Conservation (phyloP, 2,329 filamentous ascomycete genomes). For the Trichoderma sp. region DNA sequence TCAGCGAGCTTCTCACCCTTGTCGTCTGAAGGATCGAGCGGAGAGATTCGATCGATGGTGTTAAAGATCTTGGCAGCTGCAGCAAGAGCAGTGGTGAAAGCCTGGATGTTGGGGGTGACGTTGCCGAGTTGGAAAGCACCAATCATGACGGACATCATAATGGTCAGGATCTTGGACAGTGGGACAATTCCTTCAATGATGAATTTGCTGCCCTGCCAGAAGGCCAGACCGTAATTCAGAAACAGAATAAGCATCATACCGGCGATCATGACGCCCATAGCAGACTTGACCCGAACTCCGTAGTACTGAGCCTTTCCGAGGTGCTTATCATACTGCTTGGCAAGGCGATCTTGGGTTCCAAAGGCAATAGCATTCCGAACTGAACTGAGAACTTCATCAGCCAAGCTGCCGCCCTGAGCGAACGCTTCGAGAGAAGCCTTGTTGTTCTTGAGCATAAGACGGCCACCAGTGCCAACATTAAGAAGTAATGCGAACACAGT, state of each 20-base stretch:
- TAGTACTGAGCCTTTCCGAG: conserved; percentile 69
- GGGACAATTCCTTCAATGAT: conserved; percentile 63
- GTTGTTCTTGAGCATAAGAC: conserved; percentile 76
- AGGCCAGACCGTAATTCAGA: conserved; percentile 81
- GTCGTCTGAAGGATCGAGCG: conserved; percentile 71
- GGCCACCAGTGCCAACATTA: conserved; percentile 70
- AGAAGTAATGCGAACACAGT: conserved; percentile 77
- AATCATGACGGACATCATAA: conserved; percentile 88
- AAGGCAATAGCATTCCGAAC: conserved; percentile 92
- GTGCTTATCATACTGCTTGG: conserved; percentile 77
- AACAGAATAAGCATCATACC: conserved; percentile 82
- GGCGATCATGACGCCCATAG: conserved; percentile 75
- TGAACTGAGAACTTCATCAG: conserved; percentile 91
- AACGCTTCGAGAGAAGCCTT: conserved; percentile 77
- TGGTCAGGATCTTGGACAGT: conserved; percentile 73
- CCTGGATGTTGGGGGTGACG: conserved; percentile 79
- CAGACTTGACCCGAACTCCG: conserved; percentile 72
- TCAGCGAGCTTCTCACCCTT: conserved; percentile 68
- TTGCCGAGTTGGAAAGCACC: conserved; percentile 90
- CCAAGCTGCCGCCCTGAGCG: conserved; percentile 79
- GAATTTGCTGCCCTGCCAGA: conserved; percentile 82
- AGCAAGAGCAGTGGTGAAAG: conserved; percentile 79
- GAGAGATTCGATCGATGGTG: conserved; percentile 85
- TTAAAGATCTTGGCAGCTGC: conserved; percentile 90
- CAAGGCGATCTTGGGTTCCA: conserved; percentile 86